Conservation (phyloP, 1,284 basidiomycete genomes). For the Termitomyces sp. region DNA sequence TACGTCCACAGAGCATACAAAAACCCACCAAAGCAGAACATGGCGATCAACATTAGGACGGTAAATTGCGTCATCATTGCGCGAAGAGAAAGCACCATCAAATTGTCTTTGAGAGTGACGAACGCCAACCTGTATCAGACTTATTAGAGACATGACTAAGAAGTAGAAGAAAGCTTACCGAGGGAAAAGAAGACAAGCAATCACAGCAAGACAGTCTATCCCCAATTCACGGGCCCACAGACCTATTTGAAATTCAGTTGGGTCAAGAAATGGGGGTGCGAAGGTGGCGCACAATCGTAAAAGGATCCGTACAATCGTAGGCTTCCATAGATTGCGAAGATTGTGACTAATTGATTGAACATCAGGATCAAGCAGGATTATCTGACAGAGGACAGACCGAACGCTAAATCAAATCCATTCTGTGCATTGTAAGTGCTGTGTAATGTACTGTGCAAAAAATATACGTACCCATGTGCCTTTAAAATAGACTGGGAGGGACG, state of each 20-base stretch:
- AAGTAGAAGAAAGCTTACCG: constrained; percentile 37
- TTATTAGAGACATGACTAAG: neutral
- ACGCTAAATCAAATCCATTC: constrained; percentile 90
- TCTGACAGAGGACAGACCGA: constrained; percentile 43
- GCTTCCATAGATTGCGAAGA: constrained; percentile 70
- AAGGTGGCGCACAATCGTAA: constrained; percentile 40
- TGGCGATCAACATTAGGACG: constrained; percentile 80
- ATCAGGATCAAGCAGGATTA: neutral
- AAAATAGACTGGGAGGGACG: constrained; percentile 54
- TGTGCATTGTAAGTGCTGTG: constrained; percentile 23
- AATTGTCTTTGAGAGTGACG: constrained; percentile 82
- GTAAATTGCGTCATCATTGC: constrained; percentile 80
- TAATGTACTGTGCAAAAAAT: neutral
- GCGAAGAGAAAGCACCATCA: constrained; percentile 75
- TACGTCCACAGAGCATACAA: constrained; percentile 88
- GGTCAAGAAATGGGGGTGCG: neutral
- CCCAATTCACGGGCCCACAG: constrained; percentile 60
- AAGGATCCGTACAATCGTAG: constrained; percentile 72
- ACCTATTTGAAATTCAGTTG: constrained; percentile 30
- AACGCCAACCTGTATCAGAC: constrained; percentile 64
- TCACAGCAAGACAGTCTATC: constrained; percentile 69
- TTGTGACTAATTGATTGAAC: constrained; percentile 48
- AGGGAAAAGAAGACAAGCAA: constrained; percentile 85
- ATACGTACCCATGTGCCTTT: constrained; percentile 73
- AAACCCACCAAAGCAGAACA: constrained; percentile 88